Conservation (phyloP, 2,329 filamentous ascomycete genomes). For the Bipolaris sorokiniana region DNA sequence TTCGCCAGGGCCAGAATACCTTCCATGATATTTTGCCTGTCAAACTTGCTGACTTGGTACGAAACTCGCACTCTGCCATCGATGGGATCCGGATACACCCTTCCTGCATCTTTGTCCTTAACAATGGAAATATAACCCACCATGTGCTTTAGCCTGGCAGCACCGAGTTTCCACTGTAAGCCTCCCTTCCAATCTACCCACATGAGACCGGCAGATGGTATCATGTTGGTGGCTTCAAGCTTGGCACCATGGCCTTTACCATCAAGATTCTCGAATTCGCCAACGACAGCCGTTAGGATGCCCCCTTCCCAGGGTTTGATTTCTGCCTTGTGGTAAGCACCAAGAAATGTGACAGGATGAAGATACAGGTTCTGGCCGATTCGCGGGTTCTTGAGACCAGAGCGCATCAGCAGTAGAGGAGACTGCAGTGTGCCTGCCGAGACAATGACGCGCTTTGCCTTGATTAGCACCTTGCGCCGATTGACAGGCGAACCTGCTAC, state of each 20-base stretch:
- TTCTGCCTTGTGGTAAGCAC: slow-evolving; percentile 71
- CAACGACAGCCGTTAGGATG: slow-evolving; percentile 79
- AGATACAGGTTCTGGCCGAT: slow-evolving; percentile 83
- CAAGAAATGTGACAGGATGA: slow-evolving; percentile 69
- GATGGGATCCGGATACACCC: slow-evolving; percentile 72
- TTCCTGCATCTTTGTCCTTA: slow-evolving; percentile 77
- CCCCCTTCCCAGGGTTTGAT: slow-evolving; percentile 69
- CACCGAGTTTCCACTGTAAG: slow-evolving; percentile 73
- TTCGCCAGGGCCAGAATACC: slow-evolving; percentile 75
- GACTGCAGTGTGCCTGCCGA: slow-evolving; percentile 77
- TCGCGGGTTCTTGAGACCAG: slow-evolving; percentile 79
- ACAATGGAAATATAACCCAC: slow-evolving; percentile 74
- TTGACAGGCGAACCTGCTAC: slow-evolving; percentile 60
- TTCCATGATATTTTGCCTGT: slow-evolving; percentile 73
- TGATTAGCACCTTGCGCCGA: slow-evolving; percentile 70
- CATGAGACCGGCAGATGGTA: slow-evolving; percentile 70
- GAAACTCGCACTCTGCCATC: slow-evolving; percentile 70
- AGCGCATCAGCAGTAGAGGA: slow-evolving; percentile 76
- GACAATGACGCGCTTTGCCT: slow-evolving; percentile 81
- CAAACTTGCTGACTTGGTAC: slow-evolving; percentile 74
- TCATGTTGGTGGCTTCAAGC: slow-evolving; percentile 77
- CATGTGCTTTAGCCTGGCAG: slow-evolving; percentile 71
- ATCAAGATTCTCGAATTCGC: slow-evolving; percentile 81
- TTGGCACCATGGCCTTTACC: slow-evolving; percentile 81
- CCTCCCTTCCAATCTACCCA: slow-evolving; percentile 71